Evolutionary conservation across 305 asterid genomes (phyloP), one percentile per base, ranked within the genome.

Genomic region (Fraxinus greggii): DNA sequence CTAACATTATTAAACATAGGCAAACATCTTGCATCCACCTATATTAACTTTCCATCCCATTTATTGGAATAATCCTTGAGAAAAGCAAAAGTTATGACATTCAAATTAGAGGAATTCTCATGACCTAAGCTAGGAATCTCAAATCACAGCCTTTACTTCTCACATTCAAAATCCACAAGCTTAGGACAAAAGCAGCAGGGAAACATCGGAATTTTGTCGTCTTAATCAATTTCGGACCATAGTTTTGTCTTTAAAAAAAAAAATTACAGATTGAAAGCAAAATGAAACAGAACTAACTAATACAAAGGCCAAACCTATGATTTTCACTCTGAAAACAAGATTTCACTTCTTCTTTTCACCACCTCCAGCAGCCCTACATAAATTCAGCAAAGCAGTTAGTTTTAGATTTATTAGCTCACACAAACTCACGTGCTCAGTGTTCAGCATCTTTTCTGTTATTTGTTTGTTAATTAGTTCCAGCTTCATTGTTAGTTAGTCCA

Each of bases 311-410:
- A 56, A 56, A 56, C 0, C 3, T 56, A 19, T 1, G 21, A 48
- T 42, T 51, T 40, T 65, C 38, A n/a, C 45, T 76, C 38, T 80
- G 69, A 28, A 76, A 76, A 80, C 45, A 35, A 61, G 75, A 7
- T 78, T 81, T 93, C 92, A 93, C 92, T 94, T 94, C 92, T 94
- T 94, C 94, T 94, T 92, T 73, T 92, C 95, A 72, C 88, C 97
- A 81, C 98, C 98, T 75, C 98, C 98, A 35, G 93, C 91, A 80
- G 98, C 95, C 97, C 98, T 93, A 89, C 88, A 87, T 5, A 38
- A 21, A 2, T 1, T 23, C 3, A 70, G n/a, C 7, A 56, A 35
- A 51, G 3, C 13, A 33, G 23, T 45, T 40, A 28, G 31, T n/a
- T n/a, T n/a, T n/a, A n/a, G n/a, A n/a, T n/a, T n/a, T n/a, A n/a